Base-by-base conservation (phyloP, 306 rosid species). In the Spatholobus suberectus region DNA sequence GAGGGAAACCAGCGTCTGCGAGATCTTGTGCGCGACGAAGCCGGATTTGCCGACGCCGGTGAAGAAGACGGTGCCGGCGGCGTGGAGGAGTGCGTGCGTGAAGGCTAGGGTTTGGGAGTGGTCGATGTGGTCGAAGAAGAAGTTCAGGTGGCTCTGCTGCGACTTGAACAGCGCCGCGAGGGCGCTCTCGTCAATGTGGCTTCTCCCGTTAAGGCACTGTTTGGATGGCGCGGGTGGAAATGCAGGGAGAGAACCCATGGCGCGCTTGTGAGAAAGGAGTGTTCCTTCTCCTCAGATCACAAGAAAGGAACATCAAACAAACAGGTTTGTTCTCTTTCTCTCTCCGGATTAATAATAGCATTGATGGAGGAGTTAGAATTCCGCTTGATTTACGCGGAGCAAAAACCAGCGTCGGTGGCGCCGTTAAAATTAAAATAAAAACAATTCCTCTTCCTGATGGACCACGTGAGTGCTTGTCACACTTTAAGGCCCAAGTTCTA, bases 31-130 rank as follows among this genome's bases (percentile, higher is more conserved):
- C 24, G 98, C 99, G 65, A 94, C 98, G 88, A 96, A 96, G 79
- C 99, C 99, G 12, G 99, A 96, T 67, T 94, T 96, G 7, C 98
- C 99, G 78, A 94, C 95, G 62, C 98, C 99, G 73, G 99, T 73
- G 90, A 96, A 94, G 85, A 92, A 92, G 78, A 94, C 89, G 70
- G 98, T 96, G 55, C 97, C 97, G 82, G 91, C 0, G 73, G 97
- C 38, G 5, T 82, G 20, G 82, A 94, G 98, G 73, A 96, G 97
- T 47, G 87, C 78, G 54, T 41, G 86, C 21, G 99, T 89, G 95
- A 96, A 96, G 23, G 92, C 81, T 0, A 94, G 89, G 88, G 98
- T 92, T 76, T 94, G 95, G 80, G 98, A 88, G 61, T 91, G 94
- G 81, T 92, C 91, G 78, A 96, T 91, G 82, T 89, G 76, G 73